Percentiles rank a stretch among this genome's conserved stretches.
Conservation (phyloP, 768 basidiomycete genomes). For the Leccinum disarticulatum region DNA sequence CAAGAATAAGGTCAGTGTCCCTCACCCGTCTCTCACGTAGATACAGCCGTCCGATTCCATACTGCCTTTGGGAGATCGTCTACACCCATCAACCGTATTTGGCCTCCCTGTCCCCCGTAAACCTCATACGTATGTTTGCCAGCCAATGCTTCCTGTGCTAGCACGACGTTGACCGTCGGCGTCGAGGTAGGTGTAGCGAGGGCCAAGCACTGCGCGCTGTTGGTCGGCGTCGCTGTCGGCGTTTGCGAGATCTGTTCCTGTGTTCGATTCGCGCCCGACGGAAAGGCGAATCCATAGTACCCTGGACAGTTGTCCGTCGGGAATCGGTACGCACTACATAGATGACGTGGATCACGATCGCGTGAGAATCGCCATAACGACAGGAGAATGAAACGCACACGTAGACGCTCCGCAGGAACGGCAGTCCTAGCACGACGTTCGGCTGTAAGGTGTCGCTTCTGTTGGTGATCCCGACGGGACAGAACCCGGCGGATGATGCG, state of each 20-base stretch:
- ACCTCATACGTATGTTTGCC: conserved; percentile 10
- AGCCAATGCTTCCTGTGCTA: conserved; percentile 10
- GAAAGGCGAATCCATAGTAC: conserved; percentile 35
- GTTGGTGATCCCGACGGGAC: conserved; percentile 25
- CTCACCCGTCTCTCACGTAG: neutral
- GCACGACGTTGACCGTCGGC: conserved; percentile 18
- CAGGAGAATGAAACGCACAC: conserved; percentile 13
- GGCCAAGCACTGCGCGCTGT: conserved; percentile 26
- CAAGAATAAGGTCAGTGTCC: too few relatives aligned
- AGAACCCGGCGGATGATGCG: neutral
- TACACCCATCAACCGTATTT: conserved; percentile 13
- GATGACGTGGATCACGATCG: neutral
- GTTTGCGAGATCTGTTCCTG: conserved; percentile 28
- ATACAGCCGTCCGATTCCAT: conserved; percentile 24
- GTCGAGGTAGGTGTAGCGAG: conserved; percentile 30
- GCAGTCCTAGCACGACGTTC: conserved; percentile 21
- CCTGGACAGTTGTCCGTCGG: conserved; percentile 30
- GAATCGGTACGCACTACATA: conserved; percentile 32
- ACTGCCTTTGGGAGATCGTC: conserved; percentile 17
- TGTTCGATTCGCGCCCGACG: conserved; percentile 28
- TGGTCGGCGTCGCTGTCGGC: conserved; percentile 28
- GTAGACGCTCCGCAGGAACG: conserved; percentile 34
- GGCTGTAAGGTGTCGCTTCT: conserved; percentile 14
- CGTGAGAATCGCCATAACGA: neutral
- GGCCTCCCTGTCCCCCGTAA: conserved; percentile 13